These are phyloP conservation scores for Irpex sp. DNA, from an alignment of 1,284 basidiomycete species.

Conservation along the genomic window DNA sequence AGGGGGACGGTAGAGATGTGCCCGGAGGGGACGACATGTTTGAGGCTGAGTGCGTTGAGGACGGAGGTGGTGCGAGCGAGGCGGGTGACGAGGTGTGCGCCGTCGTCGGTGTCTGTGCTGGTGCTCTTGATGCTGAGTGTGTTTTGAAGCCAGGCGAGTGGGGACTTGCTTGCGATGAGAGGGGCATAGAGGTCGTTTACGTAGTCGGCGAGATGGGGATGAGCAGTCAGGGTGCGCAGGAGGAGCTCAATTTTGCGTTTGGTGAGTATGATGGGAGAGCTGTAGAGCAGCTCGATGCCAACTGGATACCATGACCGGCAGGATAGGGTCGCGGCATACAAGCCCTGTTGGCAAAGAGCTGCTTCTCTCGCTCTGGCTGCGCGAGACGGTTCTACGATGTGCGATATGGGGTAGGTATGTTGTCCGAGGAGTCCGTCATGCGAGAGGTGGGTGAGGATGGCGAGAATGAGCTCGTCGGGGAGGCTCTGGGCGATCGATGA, in stretches of 20 bases:
- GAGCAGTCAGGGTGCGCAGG: conserved; percentile 3
- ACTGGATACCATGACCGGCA: conserved; percentile 9
- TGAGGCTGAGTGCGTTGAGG: conserved; percentile 6
- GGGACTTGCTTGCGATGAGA: not conserved
- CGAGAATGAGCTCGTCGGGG: conserved; percentile 5
- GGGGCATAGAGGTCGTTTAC: conserved; percentile 10
- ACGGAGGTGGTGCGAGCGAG: not conserved
- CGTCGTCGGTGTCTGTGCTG: not conserved
- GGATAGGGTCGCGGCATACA: not conserved
- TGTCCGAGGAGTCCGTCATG: not conserved
- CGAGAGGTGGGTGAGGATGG: not conserved
- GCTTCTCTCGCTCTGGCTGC: not conserved
- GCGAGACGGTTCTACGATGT: not conserved
- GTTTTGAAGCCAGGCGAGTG: conserved; percentile 8
- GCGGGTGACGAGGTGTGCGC: not conserved
- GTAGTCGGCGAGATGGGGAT: conserved; percentile 5
- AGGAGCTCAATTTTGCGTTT: conserved; percentile 7
- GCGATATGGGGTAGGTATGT: not conserved
- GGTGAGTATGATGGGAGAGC: conserved; percentile 3
- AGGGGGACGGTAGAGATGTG: conserved; percentile 3
- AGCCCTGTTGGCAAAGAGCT: not conserved
- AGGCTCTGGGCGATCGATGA: conserved; percentile 2
- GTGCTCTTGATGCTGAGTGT: conserved; percentile 1
- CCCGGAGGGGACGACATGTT: conserved; percentile 4
- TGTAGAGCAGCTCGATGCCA: conserved; percentile 10